A percentile compares a stretch with the other conserved stretches of the same genome.
phyloP scores from a whole-genome alignment of 495 filamentous ascomycete genomes.

The Penicillium arizonense region DNA sequence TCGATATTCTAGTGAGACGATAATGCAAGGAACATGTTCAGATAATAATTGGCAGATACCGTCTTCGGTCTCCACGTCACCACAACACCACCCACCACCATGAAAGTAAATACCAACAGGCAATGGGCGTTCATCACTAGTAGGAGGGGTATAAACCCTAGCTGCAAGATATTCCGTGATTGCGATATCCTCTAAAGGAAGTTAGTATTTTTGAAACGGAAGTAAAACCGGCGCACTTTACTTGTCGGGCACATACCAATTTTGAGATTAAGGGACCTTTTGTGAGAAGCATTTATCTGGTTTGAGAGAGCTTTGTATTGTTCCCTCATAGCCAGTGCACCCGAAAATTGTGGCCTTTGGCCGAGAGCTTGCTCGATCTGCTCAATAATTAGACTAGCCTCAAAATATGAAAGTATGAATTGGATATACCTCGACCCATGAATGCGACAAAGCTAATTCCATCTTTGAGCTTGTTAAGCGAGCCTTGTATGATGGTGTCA shows the following conservation, averaged over 20 bases:
- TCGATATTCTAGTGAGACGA: constrained; percentile 29
- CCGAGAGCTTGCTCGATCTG: too few relatives aligned
- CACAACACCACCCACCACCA: neutral
- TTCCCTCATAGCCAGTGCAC: neutral
- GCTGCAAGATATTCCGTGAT: neutral
- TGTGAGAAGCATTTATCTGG: neutral
- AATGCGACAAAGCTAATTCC: too few relatives aligned
- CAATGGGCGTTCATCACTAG: neutral
- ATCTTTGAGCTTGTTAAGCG: too few relatives aligned
- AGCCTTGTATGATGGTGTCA: too few relatives aligned
- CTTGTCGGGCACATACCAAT: neutral
- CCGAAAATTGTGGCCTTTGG: too few relatives aligned
- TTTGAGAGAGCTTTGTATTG: neutral
- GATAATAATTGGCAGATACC: constrained; percentile 22
- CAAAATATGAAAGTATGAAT: too few relatives aligned
- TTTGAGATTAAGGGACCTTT: neutral
- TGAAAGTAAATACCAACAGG: neutral
- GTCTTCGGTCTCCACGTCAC: constrained; percentile 11
- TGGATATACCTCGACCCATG: too few relatives aligned
- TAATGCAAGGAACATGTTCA: constrained; percentile 16
- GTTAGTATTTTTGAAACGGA: too few relatives aligned
- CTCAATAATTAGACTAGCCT: too few relatives aligned
- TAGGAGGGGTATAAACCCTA: too few relatives aligned
- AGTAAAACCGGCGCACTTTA: too few relatives aligned
- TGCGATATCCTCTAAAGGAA: neutral